phyloP scores from a whole-genome alignment of 2,329 filamentous ascomycete species.

The Trichoderma endophyticum region DNA sequence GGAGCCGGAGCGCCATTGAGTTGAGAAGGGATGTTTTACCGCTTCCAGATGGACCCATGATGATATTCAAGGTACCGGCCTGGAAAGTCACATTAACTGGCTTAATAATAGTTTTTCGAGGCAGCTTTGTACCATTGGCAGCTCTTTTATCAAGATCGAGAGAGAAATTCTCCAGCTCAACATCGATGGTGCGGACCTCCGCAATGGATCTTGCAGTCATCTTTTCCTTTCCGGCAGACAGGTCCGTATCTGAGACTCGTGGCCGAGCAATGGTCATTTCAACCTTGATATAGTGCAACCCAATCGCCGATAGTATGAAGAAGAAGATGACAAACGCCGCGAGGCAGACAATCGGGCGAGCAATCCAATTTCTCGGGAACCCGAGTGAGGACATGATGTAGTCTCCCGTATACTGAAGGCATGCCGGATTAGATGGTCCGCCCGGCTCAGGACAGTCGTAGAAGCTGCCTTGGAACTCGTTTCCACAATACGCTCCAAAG shows the following conservation, averaged over 20 bases:
- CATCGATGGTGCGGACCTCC: slow-evolving; percentile 58
- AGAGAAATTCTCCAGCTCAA: slow-evolving; percentile 62
- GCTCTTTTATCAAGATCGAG: slow-evolving; percentile 62
- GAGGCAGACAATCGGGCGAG: slow-evolving; percentile 61
- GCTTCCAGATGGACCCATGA: slow-evolving; percentile 76
- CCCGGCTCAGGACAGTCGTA: slow-evolving; percentile 68
- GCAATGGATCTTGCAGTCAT: slow-evolving; percentile 53
- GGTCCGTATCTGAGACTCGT: slow-evolving; percentile 55
- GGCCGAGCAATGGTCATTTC: slow-evolving; percentile 68
- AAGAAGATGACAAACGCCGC: slow-evolving; percentile 63
- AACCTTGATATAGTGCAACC: slow-evolving; percentile 62
- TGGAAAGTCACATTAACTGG: slow-evolving; percentile 65
- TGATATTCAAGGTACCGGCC: slow-evolving; percentile 67
- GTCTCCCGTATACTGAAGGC: slow-evolving; percentile 64
- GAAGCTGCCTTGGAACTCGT: slow-evolving; percentile 69
- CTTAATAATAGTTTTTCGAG: slow-evolving; percentile 60
- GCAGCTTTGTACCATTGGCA: slow-evolving; percentile 48
- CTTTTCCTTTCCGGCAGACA: slow-evolving; percentile 68
- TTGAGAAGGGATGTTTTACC: slow-evolving; percentile 75
- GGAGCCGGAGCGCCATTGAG: slow-evolving; percentile 65
- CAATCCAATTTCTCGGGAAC: slow-evolving; percentile 65
- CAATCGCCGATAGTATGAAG: slow-evolving; percentile 55
- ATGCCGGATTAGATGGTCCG: slow-evolving; percentile 61
- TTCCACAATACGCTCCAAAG: slow-evolving; percentile 67
- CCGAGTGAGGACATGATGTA: slow-evolving; percentile 69